Conservation (phyloP, 306 rosid species). For the Rubus parviflorus region DNA sequence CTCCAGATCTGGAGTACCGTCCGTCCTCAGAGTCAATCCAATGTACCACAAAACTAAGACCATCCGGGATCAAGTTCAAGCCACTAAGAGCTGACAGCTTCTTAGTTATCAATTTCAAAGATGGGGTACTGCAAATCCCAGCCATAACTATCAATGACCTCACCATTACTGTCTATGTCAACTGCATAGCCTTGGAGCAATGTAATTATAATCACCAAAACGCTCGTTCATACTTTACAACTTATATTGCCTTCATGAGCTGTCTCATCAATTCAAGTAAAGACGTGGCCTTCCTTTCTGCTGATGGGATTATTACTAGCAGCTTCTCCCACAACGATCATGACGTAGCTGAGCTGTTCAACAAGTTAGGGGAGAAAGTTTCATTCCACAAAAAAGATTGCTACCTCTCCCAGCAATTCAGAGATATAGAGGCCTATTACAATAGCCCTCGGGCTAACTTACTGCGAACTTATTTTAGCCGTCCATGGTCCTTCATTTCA, state of each 20-base stretch:
- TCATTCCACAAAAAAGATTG: not conserved
- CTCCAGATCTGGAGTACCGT: not conserved
- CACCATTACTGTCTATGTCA: not conserved
- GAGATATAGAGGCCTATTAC: not conserved
- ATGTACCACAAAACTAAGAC: not conserved
- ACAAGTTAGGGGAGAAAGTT: not conserved
- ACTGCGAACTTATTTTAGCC: not conserved
- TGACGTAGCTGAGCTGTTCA: not conserved
- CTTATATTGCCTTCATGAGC: not conserved
- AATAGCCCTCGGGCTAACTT: not conserved
- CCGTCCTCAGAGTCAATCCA: not conserved
- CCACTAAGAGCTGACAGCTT: not conserved
- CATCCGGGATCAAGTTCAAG: not conserved
- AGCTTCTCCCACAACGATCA: not conserved
- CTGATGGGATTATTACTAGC: not conserved
- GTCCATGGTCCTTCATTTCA: not conserved
- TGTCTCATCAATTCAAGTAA: not conserved
- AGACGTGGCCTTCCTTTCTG: not conserved
- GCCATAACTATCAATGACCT: not conserved
- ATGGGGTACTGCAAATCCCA: not conserved
- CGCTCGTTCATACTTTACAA: not conserved
- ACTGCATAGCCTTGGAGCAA: constrained; percentile 10
- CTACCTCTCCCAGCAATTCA: not conserved
- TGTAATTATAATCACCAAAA: not conserved
- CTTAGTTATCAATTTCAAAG: not conserved